These are phyloP conservation scores for Prinsepia uniflora DNA, from an alignment of 306 rosid species.

Conservation along the genomic window DNA sequence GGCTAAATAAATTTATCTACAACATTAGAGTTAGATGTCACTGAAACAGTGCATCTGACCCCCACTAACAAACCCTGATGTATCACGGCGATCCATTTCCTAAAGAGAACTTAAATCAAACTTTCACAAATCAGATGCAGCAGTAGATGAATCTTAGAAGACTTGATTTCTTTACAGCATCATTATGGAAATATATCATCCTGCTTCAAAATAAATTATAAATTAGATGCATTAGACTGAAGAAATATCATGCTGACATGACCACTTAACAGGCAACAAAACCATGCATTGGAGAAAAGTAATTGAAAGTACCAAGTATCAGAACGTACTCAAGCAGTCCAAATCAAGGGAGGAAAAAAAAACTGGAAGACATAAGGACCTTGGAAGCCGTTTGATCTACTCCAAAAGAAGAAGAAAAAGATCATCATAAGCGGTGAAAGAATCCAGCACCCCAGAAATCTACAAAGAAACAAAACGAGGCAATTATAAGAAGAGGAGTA, in stretches of 20 bases:
- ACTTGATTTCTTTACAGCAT: conserved; percentile 35
- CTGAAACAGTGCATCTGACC: conserved; percentile 49
- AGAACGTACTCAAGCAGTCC: neutral
- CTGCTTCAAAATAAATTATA: conserved; percentile 42
- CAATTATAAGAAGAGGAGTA: neutral
- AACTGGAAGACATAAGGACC: neutral
- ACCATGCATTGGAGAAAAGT: neutral
- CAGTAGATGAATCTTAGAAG: conserved; percentile 32
- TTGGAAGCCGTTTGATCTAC: neutral
- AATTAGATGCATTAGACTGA: conserved; percentile 25
- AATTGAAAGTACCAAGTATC: neutral
- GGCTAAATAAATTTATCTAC: conserved; percentile 41
- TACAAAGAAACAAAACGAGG: neutral
- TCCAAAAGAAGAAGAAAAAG: neutral
- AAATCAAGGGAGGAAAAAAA: neutral
- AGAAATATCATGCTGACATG: neutral
- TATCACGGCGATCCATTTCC: conserved; percentile 88
- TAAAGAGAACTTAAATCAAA: conserved; percentile 27
- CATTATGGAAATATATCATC: conserved; percentile 43
- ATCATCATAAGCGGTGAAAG: neutral
- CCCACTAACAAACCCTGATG: conserved; percentile 98
- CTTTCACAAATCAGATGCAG: conserved; percentile 40
- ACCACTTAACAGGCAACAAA: neutral
- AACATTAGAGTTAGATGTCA: conserved; percentile 53
- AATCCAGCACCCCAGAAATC: neutral